These are phyloP conservation scores for Lentinula aciculospora DNA, from an alignment of 768 basidiomycete species.

Conservation along the genomic window DNA sequence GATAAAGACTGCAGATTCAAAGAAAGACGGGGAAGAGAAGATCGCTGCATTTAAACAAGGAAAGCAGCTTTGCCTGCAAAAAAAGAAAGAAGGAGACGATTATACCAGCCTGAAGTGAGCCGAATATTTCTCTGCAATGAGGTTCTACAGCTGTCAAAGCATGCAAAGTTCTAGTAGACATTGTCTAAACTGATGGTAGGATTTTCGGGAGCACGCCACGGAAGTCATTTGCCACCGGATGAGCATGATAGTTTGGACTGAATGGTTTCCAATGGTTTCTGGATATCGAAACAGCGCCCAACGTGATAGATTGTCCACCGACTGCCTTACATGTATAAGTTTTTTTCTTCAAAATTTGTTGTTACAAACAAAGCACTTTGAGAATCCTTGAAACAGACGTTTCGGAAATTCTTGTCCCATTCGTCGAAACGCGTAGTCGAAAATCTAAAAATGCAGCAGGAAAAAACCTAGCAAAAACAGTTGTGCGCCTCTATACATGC, in stretches of 20 bases:
- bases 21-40: conserved; percentile 1
- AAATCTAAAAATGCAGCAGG: too few relatives aligned
- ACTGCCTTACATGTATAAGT: too few relatives aligned
- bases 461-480: too few relatives aligned
- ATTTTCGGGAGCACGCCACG: background rate
- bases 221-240: background rate
- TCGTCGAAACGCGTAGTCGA: too few relatives aligned
- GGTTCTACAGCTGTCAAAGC: background rate
- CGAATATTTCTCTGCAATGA: background rate
- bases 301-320: background rate
- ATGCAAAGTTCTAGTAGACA: background rate
- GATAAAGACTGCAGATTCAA: conserved; percentile 2
- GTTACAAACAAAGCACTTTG: too few relatives aligned
- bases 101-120: background rate
- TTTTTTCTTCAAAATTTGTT: too few relatives aligned
- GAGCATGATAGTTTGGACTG: background rate
- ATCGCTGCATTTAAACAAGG: background rate
- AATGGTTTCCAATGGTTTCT: background rate
- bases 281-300: background rate
- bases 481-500: too few relatives aligned
- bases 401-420: too few relatives aligned
- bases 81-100: background rate
- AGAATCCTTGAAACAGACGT: too few relatives aligned
- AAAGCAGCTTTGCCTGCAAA: background rate
- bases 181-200: background rate